Evolutionary conservation across 139 green algal genomes (phyloP).

Genomic region (Micractinium conductrix): DNA sequence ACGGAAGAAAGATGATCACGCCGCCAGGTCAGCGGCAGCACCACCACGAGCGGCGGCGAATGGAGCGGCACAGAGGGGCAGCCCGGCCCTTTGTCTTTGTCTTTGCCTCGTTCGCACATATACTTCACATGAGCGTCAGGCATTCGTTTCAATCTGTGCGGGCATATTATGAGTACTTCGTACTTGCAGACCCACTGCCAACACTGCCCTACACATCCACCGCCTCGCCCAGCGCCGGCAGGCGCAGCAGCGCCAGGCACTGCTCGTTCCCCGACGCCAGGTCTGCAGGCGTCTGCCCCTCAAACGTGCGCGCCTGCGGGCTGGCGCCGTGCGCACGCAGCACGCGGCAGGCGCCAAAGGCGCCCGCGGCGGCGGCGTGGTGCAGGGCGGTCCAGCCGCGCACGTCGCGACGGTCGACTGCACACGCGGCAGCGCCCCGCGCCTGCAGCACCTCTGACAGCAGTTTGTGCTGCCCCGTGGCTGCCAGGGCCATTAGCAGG

Average conservation of each 20-base stretch:
- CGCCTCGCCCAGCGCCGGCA: neutral
- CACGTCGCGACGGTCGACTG: constrained; percentile 1
- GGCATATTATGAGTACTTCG: no score
- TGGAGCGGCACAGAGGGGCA: no score
- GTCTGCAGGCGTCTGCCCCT: constrained; percentile 19
- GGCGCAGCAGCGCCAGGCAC: constrained; percentile 4
- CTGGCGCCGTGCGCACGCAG: constrained; percentile 10
- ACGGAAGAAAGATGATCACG: no score
- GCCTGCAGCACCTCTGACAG: constrained; percentile 2
- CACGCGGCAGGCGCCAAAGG: constrained; percentile 2
- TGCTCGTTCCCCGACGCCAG: neutral
- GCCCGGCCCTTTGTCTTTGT: no score
- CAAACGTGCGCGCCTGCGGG: neutral
- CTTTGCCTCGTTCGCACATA: no score
- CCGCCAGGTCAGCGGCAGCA: no score
- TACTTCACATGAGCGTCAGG: neutral
- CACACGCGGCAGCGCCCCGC: no score
- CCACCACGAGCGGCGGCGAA: no score
- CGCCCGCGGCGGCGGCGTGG: constrained; percentile 11
- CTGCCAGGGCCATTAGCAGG: constrained; percentile 20
- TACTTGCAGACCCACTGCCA: no score
- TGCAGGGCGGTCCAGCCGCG: constrained; percentile 12
- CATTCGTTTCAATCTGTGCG: neutral
- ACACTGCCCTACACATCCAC: no score
- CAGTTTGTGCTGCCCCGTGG: constrained; percentile 14